Evolutionary conservation across 2,329 filamentous ascomycete genomes (phyloP), one percentile per base, ranked within the genome.

Genomic region (Leptographium lundbergii): DNA sequence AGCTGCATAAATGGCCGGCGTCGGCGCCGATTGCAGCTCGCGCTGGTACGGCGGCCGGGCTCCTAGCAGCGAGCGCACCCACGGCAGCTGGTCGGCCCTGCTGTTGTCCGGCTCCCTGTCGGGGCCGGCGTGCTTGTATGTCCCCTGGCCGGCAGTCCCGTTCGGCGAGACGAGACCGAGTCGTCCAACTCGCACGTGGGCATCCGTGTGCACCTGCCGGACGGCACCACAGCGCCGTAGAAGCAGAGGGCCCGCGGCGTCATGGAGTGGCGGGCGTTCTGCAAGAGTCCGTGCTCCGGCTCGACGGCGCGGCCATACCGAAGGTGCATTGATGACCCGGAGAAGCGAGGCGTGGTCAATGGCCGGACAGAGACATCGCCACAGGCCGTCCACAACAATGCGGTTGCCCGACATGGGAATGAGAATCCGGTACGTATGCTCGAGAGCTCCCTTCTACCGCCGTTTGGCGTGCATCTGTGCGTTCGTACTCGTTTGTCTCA

Each of bases 361-460:
- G 10, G 76, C 77, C 14, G 83, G 83, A 66, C 81, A 86, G 19
- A 87, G 72, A 66, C 79, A 85, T 67, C 80, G 79, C 81, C 82
- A 85, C 53, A 87, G 75, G 61, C 82, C 81, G 68, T 87, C 83
- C 42, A 76, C 66, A 2, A 74, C 68, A 56, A 78, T 65, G 62
- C 71, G 71, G 55, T 69, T 65, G 59, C 68, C 65, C 48, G 69
- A 17, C 59, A 55, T 59, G 36, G 36, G 34, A 34, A 24, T 17
- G 2, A 17, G 22, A 1, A 27, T 22, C 6, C 32, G 9, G 19
- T 22, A 6, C 19, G 42, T 45, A n/a, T 45, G 7, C 42, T 45
- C 42, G 6, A 7, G 19, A 7, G 17, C 42, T 45, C 19, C 17
- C 19, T 45, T 17, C 39, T 19, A 42, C 39, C 39, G 17, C 6